A percentile compares a stretch with the other conserved stretches of the same genome.
These are phyloP conservation scores for Ceratorhiza oryzae-sativae DNA, from an alignment of 1,284 basidiomycete species.

Conservation along the genomic window DNA sequence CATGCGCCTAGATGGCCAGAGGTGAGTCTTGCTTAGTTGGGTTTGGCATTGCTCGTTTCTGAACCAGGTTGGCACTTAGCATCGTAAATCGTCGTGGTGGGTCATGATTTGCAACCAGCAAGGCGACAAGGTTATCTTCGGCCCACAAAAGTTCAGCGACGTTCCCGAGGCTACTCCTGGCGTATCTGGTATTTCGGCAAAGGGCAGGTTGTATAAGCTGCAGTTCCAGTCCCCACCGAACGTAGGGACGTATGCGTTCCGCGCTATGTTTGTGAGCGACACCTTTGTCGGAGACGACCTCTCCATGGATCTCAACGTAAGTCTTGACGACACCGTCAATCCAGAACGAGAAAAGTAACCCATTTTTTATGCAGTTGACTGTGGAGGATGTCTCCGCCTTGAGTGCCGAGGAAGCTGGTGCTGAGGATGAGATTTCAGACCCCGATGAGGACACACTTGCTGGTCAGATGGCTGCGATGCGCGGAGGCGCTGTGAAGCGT, in stretches of 20 bases:
- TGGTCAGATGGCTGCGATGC: constrained; percentile 98
- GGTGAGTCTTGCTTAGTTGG: constrained; percentile 57
- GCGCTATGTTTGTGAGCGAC: constrained; percentile 84
- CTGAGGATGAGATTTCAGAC: constrained; percentile 93
- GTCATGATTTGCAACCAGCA: constrained; percentile 92
- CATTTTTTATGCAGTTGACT: constrained; percentile 64
- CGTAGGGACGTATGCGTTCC: constrained; percentile 89
- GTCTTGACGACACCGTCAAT: constrained; percentile 47
- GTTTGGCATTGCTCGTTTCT: not conserved
- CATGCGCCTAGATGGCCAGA: constrained; percentile 93
- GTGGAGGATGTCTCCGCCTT: constrained; percentile 76
- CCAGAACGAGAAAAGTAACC: constrained; percentile 24
- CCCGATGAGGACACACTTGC: constrained; percentile 95
- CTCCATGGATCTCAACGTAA: constrained; percentile 72
- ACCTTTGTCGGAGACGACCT: constrained; percentile 87
- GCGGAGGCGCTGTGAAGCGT: constrained; percentile 86
- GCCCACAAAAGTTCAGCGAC: constrained; percentile 84
- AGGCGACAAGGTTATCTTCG: constrained; percentile 87
- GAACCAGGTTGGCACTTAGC: constrained; percentile 53
- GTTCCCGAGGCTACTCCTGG: constrained; percentile 61
- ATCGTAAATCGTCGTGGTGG: constrained; percentile 90
- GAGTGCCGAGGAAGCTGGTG: constrained; percentile 64
- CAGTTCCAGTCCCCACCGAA: constrained; percentile 95
- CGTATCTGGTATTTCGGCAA: not conserved
- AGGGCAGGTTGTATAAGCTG: constrained; percentile 76